Percentiles rank a stretch among this genome's conserved stretches.
These are phyloP conservation scores for Pythium scleroteichum DNA, from an alignment of 352 stramenopile species.

Conservation along the genomic window DNA sequence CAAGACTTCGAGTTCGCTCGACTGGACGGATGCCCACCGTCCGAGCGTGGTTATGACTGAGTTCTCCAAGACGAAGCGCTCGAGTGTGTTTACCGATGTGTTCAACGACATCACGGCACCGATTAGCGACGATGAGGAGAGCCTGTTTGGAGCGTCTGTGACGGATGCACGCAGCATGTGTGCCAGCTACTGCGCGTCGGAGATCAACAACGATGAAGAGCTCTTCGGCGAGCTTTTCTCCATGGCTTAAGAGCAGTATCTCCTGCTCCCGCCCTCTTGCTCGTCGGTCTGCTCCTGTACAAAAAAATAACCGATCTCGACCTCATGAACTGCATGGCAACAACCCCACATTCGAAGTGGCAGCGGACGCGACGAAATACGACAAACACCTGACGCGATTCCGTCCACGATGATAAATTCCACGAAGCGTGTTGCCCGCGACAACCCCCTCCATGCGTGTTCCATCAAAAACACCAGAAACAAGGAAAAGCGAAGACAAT, in stretches of 20 bases:
- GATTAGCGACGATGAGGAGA: conserved; percentile 22
- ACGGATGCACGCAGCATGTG: conserved; percentile 20
- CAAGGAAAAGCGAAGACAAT: conserved; percentile 6
- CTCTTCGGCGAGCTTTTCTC: conserved; percentile 27
- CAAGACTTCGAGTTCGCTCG: conserved; percentile 13
- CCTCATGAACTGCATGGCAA: conserved; percentile 1
- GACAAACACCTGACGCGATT: not conserved
- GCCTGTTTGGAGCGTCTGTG: conserved; percentile 8
- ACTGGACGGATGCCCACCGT: conserved; percentile 21
- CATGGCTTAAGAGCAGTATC: conserved; percentile 14
- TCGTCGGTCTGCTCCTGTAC: not conserved
- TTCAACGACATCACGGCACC: conserved; percentile 31
- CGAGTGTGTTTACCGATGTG: conserved; percentile 29
- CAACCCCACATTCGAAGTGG: not conserved
- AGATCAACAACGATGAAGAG: conserved; percentile 32
- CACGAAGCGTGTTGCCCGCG: conserved; percentile 9
- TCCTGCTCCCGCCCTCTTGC: not conserved
- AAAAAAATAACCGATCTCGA: conserved; percentile 9
- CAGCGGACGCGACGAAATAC: conserved; percentile 3
- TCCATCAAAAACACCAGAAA: conserved; percentile 7
- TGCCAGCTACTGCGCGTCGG: conserved; percentile 33
- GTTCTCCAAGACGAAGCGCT: conserved; percentile 21
- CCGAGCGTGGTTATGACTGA: conserved; percentile 18
- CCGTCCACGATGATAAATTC: conserved; percentile 6
- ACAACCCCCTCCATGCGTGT: conserved; percentile 2